Evolutionary conservation across 805 yeast species (phyloP).

Genomic region (Ogataea kodamae): DNA sequence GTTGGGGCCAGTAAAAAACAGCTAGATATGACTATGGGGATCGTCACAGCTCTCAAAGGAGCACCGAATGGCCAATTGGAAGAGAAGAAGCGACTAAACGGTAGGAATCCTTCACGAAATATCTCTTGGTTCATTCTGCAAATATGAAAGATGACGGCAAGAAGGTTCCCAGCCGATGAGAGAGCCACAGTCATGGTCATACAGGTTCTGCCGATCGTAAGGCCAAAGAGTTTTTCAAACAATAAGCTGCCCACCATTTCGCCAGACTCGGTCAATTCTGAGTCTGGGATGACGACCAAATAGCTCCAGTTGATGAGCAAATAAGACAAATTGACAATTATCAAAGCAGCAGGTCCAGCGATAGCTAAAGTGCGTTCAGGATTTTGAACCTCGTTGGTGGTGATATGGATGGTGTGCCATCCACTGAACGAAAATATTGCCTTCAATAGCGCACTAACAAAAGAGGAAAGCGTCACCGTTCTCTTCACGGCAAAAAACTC

Average conservation of each 20-base stretch:
- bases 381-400: constrained; percentile 51
- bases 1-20: constrained; percentile 41
- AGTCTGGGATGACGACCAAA: constrained; percentile 46
- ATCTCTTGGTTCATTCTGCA: constrained; percentile 56
- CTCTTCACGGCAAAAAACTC: constrained; percentile 30
- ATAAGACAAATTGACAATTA: constrained; percentile 42
- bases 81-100: constrained; percentile 47
- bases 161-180: constrained; percentile 54
- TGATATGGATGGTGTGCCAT: constrained; percentile 54
- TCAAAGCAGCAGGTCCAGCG: constrained; percentile 51
- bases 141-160: constrained; percentile 51
- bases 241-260: constrained; percentile 50
- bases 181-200: constrained; percentile 48
- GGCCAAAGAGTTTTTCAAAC: constrained; percentile 50
- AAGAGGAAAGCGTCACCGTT: constrained; percentile 37
- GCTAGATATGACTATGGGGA: constrained; percentile 42
- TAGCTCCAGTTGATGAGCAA: constrained; percentile 48
- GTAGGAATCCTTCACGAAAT: constrained; percentile 53
- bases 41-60: constrained; percentile 43
- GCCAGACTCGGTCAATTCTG: constrained; percentile 43
- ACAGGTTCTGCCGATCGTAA: constrained; percentile 43
- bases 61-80: constrained; percentile 55
- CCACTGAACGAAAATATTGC: constrained; percentile 52
- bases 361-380: constrained; percentile 47
- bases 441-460: constrained; percentile 49